Evolutionary conservation across 805 yeast species (phyloP).

Genomic region (Ogataea allantospora): DNA sequence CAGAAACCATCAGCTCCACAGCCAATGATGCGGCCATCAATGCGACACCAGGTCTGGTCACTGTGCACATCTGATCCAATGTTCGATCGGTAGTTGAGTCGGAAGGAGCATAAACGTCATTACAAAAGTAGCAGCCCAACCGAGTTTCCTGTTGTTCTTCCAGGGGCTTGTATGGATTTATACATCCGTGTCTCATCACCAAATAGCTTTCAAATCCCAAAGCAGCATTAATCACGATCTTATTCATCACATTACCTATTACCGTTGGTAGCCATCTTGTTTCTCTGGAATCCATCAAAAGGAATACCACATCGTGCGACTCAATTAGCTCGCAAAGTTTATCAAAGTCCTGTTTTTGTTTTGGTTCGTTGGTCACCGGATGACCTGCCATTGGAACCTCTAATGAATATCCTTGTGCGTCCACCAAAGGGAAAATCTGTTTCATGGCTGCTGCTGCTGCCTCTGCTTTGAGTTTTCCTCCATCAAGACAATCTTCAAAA

Average conservation of each 20-base stretch:
- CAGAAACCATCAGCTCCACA: slow-evolving; percentile 74
- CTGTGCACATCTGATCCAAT: slow-evolving; percentile 98
- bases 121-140: slow-evolving; percentile 93
- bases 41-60: slow-evolving; percentile 95
- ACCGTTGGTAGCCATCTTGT: slow-evolving; percentile 97
- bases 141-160: slow-evolving; percentile 35
- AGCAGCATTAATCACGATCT: slow-evolving; percentile 87
- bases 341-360: slow-evolving; percentile 51
- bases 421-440: slow-evolving; percentile 76
- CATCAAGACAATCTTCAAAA: slow-evolving; percentile 76
- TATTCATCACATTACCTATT: slow-evolving; percentile 61
- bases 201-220: slow-evolving; percentile 91
- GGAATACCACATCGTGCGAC: slow-evolving; percentile 71
- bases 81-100: slow-evolving; percentile 87
- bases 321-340: slow-evolving; percentile 51
- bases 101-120: slow-evolving; percentile 91
- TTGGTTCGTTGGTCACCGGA: slow-evolving; percentile 57
- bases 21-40: slow-evolving; percentile 82
- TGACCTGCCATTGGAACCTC: slow-evolving; percentile 98
- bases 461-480: slow-evolving; percentile 73
- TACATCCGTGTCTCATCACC: slow-evolving; percentile 89
- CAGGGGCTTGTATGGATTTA: slow-evolving; percentile 22
- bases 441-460: slow-evolving; percentile 73
- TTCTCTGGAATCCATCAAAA: slow-evolving; percentile 92
- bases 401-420: slow-evolving; percentile 57